Evolutionary conservation across 2,329 filamentous ascomycete genomes (phyloP).

Genomic region (Emergomyces orientalis): DNA sequence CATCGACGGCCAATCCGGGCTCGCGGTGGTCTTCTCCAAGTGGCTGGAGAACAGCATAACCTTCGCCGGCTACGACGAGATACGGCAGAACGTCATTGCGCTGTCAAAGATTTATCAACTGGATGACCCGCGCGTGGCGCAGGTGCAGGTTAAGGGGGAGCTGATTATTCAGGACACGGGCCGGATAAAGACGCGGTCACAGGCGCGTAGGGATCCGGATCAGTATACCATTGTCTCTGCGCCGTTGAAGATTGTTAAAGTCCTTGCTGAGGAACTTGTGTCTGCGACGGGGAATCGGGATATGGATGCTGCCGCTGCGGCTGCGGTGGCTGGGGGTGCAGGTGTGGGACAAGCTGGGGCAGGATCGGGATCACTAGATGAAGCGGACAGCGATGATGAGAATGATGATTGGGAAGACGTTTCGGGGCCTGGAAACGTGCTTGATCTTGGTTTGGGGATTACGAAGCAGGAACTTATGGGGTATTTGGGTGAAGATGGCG

Average conservation of each 20-base stretch:
- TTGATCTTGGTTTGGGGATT: slow-evolving; percentile 64
- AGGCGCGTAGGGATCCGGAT: slow-evolving; percentile 80
- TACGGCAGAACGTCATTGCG: slow-evolving; percentile 90
- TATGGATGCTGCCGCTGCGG: slow-evolving; percentile 46
- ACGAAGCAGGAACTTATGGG: slow-evolving; percentile 74
- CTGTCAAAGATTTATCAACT: slow-evolving; percentile 84
- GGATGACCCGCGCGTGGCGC: slow-evolving; percentile 67
- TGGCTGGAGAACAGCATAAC: slow-evolving; percentile 96
- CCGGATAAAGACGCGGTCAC: slow-evolving; percentile 86
- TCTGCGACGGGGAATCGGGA: slow-evolving; percentile 58
- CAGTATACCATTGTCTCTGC: slow-evolving; percentile 80
- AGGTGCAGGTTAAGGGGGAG: slow-evolving; percentile 84
- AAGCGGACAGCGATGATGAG: slow-evolving; percentile 56
- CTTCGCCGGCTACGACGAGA: slow-evolving; percentile 97
- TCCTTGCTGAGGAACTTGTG: slow-evolving; percentile 82
- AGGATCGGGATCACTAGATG: slow-evolving; percentile 33
- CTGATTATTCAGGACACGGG: slow-evolving; percentile 71
- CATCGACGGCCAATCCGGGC: slow-evolving; percentile 64
- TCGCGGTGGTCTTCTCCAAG: slow-evolving; percentile 82
- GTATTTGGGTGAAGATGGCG: slow-evolving; percentile 50
- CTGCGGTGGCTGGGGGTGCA: slow-evolving; percentile 43
- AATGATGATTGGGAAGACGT: slow-evolving; percentile 89
- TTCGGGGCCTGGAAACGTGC: slow-evolving; percentile 46
- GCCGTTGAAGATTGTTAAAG: slow-evolving; percentile 89
- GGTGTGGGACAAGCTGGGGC: slow-evolving; percentile 42